These are phyloP conservation scores for Astraeus odoratus DNA, from an alignment of 768 basidiomycete species.

Conservation along the genomic window DNA sequence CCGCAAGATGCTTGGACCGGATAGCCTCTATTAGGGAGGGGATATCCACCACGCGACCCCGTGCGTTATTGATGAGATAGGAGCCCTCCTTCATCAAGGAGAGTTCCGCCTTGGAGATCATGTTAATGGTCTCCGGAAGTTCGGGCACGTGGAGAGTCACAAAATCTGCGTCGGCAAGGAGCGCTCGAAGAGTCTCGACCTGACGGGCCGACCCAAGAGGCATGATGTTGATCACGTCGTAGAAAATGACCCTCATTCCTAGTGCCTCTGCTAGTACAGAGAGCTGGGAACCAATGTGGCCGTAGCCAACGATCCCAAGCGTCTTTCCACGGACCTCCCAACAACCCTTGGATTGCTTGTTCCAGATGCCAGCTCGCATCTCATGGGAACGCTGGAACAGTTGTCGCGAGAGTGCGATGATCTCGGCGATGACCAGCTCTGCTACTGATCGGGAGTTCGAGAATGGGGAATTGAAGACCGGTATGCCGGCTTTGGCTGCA, in stretches of 20 bases:
- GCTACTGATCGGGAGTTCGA: slow-evolving; percentile 99
- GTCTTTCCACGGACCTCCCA: slow-evolving; percentile 99
- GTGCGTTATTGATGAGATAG: slow-evolving; percentile 97
- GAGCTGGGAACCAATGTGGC: slow-evolving; percentile 96
- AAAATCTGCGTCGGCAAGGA: slow-evolving; percentile 82
- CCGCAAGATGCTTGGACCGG: slow-evolving; percentile 82
- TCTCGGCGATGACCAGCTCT: slow-evolving; percentile 92
- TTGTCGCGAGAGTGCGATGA: slow-evolving; percentile 91
- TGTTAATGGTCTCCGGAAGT: slow-evolving; percentile 89
- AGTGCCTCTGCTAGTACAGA: slow-evolving; percentile 95
- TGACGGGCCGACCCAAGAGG: slow-evolving; percentile 92
- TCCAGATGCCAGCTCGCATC: slow-evolving; percentile 89
- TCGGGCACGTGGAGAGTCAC: slow-evolving; percentile 97
- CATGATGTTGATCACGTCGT: slow-evolving; percentile 96
- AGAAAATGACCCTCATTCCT: slow-evolving; percentile 92
- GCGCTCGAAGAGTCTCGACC: slow-evolving; percentile 66
- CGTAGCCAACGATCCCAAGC: slow-evolving; percentile 95
- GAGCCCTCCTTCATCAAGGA: slow-evolving; percentile 90
- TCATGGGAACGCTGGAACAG: slow-evolving; percentile 84
- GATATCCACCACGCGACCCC: slow-evolving; percentile 93
- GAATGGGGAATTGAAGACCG: slow-evolving; percentile 99
- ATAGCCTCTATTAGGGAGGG: slow-evolving; percentile 80
- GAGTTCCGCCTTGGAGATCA: slow-evolving; percentile 77
- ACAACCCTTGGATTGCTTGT: slow-evolving; percentile 97
- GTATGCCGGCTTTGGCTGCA: slow-evolving; percentile 83